Conservation (phyloP, 148 eudicot genomes). For the Camellia sinensis region DNA sequence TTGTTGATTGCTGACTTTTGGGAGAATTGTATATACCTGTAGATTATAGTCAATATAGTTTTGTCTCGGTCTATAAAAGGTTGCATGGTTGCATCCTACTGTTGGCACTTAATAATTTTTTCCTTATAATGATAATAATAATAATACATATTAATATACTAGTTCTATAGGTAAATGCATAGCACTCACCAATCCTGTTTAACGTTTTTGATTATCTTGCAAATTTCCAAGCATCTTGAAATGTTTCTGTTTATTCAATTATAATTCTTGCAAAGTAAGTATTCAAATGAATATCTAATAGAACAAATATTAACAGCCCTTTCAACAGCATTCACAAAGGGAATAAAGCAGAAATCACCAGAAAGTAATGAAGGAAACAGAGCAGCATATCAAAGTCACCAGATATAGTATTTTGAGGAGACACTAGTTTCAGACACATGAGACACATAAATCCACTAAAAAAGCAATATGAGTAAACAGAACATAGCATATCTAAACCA, state of each 20-base stretch:
- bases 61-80: neutral
- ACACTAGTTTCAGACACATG: neutral
- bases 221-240: neutral
- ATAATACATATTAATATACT: too few species aligned
- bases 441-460: neutral
- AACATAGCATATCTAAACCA: constrained; percentile 2
- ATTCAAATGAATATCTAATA: neutral
- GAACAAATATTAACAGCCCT: neutral
- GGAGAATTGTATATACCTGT: neutral
- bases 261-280: neutral
- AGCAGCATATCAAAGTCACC: neutral
- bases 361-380: neutral
- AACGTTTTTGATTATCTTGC: neutral
- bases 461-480: neutral
- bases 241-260: neutral
- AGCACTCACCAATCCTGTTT: neutral
- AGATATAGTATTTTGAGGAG: neutral
- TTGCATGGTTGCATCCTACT: neutral
- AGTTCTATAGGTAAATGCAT: neutral
- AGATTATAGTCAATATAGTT: neutral
- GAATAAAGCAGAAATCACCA: neutral
- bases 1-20: neutral
- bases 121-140: too few species aligned
- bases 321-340: neutral
- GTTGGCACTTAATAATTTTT: neutral